These are phyloP conservation scores for Chalciporus piperatus DNA, from an alignment of 768 basidiomycete genomes.

Conservation along the genomic window DNA sequence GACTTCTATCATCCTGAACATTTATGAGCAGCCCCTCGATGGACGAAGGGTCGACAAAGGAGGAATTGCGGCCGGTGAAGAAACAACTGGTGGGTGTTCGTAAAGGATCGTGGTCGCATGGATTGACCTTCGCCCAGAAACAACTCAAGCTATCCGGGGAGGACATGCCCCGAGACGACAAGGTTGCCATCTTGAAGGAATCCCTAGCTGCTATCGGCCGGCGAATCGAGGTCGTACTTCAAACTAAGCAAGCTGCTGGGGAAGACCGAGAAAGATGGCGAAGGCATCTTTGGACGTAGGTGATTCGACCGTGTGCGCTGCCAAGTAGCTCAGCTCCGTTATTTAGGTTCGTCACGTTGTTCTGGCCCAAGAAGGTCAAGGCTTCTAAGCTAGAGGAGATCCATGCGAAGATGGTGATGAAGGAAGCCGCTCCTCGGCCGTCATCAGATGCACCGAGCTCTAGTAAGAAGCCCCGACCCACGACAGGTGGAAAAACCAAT, in stretches of 20 bases:
- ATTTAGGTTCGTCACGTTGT: conserved; percentile 84
- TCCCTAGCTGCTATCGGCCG: conserved; percentile 91
- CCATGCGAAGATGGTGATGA: conserved; percentile 94
- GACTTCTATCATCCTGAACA: conserved; percentile 1
- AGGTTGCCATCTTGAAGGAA: conserved; percentile 93
- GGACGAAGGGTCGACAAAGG: conserved; percentile 92
- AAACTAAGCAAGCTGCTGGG: conserved; percentile 70
- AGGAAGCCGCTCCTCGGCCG: conserved; percentile 68
- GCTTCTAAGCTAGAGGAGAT: conserved; percentile 92
- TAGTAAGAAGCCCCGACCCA: conserved; percentile 59
- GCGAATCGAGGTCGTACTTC: conserved; percentile 83
- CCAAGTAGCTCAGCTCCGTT: conserved; percentile 6
- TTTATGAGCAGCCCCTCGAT: conserved; percentile 72
- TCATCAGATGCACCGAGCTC: conserved; percentile 44
- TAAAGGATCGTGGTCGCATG: neutral
- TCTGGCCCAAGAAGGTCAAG: conserved; percentile 98
- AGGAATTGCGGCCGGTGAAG: conserved; percentile 94
- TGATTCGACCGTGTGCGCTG: conserved; percentile 22
- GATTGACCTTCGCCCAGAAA: conserved; percentile 56
- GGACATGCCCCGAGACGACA: conserved; percentile 91
- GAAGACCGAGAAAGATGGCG: conserved; percentile 87
- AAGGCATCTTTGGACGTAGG: conserved; percentile 95
- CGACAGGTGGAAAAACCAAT: conserved; percentile 49
- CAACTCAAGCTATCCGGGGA: conserved; percentile 92
- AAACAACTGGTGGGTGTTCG: conserved; percentile 73